Conservation (phyloP, 2,329 filamentous ascomycete genomes). For the Sporothrix dimorphospora region DNA sequence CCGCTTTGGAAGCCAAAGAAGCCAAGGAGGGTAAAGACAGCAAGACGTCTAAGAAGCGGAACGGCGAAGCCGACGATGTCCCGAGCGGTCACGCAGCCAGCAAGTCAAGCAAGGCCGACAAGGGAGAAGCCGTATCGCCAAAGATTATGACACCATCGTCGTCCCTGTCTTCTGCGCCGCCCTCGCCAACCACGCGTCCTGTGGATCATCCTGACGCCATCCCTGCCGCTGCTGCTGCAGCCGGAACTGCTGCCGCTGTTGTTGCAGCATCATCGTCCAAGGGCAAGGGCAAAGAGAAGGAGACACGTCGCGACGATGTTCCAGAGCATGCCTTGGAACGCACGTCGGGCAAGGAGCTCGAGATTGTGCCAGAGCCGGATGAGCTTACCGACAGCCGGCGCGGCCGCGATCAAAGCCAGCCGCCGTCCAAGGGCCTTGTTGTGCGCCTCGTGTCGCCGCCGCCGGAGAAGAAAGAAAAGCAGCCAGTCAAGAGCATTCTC, state of each 20-base stretch:
- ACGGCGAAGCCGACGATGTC: neutral
- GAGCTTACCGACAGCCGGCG: neutral
- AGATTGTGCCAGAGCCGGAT: constrained; percentile 5
- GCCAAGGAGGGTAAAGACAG: neutral
- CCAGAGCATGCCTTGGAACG: neutral
- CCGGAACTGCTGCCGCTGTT: neutral
- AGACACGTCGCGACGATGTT: neutral
- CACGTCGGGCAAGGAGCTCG: neutral
- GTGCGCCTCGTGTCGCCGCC: constrained; percentile 76
- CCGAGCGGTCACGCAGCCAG: neutral
- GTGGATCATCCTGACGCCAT: constrained; percentile 25
- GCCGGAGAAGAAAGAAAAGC: constrained; percentile 45
- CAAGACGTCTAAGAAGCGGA: neutral
- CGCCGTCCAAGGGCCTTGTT: constrained; percentile 34
- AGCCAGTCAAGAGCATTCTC: constrained; percentile 82
- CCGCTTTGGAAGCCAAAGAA: constrained; percentile 25
- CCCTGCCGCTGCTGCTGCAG: constrained; percentile 47
- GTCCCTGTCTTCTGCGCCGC: constrained; percentile 30
- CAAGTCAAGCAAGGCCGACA: constrained; percentile 11
- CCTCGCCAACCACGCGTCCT: constrained; percentile 40
- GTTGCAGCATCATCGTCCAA: constrained; percentile 35
- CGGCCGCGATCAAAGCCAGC: constrained; percentile 26
- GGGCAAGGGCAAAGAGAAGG: constrained; percentile 25
- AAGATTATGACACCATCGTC: constrained; percentile 32
- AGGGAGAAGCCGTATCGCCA: constrained; percentile 30